Base-by-base conservation (phyloP, 768 basidiomycete species). In the Lactarius sanguifluus region DNA sequence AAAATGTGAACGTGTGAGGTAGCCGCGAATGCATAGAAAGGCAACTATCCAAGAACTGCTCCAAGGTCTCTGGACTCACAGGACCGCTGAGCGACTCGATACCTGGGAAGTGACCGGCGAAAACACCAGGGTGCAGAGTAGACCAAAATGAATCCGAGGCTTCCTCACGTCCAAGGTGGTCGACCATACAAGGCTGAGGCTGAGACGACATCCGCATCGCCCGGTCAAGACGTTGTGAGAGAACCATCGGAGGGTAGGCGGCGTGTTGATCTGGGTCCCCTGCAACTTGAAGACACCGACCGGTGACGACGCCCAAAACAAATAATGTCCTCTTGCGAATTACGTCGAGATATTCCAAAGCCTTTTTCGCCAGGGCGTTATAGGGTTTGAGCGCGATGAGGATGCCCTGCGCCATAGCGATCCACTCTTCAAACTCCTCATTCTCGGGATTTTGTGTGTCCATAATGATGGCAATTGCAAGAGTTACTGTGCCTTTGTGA, bases 361-460 rank as follows among this genome's bases (percentile, higher is more conserved):
- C 72, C 23, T 66, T 73, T 15, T 47, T 45, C 7, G 68, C 71
- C 3, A 72, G 64, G 3, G 61, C 54, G 41, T 72, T 72, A 15
- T 62, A 58, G 41, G 71, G 62, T 20, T 57, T 59, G 20, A 70
- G 38, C 9, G 43, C 45, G 41, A 40, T n/a, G 5, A 72, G 63
- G 55, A 72, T 40, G 40, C 62, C 63, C 45, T 66, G 67, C 10
- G 71, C 71, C 45, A 72, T 58, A 23, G 62, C 60, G 32, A 73
- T 69, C 73, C 73, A 73, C 43, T 72, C 73, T 58, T 71, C 72
- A 2, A 73, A 57, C 61, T 73, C 72, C 57, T 73, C 70, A 30
- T 68, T 71, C 52, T 68, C 64, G 20, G 66, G 57, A 38, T 65
- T 64, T 15, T 64, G 55, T 10, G 73, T 28, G 23, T 73, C 71